Base-by-base conservation (phyloP, 352 stramenopile genomes). In the Pythium sp. region DNA sequence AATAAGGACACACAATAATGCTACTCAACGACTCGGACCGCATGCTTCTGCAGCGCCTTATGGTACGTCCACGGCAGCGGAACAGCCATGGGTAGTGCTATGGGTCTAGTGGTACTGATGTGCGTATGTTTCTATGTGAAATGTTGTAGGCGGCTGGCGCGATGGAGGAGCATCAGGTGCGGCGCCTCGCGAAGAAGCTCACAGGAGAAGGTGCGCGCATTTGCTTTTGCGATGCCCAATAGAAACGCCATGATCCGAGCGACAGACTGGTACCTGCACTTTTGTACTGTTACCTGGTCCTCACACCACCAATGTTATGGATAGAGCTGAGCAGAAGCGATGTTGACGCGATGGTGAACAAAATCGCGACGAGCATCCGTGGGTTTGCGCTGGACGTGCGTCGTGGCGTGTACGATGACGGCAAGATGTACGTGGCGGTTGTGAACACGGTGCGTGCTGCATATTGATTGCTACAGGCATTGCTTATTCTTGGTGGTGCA, bases 21-120 rank as follows among this genome's bases (percentile, higher is more conserved):
- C 66, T 83, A 69, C 75, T 85, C 70, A 90, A 75, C 56, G 82
- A 91, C 71, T 84, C 77, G 60, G 78, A 89, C 32, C 81, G 81
- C 51, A 90, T 92, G 84, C 78, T 92, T 62, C 73, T 92, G 70
- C 84, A 92, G 77, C 80, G 81, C 61, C 75, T 92, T 41, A 89
- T 91, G 82, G 84, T 92, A 63, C 36, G 70, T 20, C 55, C 5
- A 11, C 18, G 3, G 15, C 28, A 36, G 54, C 4, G 26, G 2
- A 41, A 2, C 6, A 22, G 12, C 36, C 5, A n/a, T 34, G 26
- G 53, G 5, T 6, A 38, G 2, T 58, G 22, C n/a, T 57, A 12
- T 14, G n/a, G 2, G 12, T 43, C 36, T 43, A 20, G 3, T 57
- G 24, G 3, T 3, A 12, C 24, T 57, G 22, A 30, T 57, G 24